phyloP scores from a whole-genome alignment of 176 grass and related monocot species.

The Juncus effusus region DNA sequence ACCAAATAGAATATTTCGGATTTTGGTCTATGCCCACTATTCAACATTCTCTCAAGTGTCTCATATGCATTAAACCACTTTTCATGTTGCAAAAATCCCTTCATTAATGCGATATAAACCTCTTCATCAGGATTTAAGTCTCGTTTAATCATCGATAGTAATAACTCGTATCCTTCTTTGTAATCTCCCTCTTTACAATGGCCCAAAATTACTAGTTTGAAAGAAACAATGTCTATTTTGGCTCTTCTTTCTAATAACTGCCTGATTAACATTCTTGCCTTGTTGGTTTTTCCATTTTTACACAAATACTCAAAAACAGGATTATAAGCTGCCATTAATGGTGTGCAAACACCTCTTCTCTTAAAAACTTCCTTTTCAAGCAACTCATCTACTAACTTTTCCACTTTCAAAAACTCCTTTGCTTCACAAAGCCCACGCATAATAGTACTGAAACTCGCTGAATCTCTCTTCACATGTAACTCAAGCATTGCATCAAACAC shows the following conservation, averaged over 20 bases:
- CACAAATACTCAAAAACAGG: slow-evolving; percentile 62
- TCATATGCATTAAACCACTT: slow-evolving; percentile 62
- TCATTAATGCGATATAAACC: slow-evolving; percentile 46
- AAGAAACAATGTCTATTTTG: slow-evolving; percentile 56
- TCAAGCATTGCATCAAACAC: slow-evolving; percentile 60
- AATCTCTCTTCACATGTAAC: slow-evolving; percentile 58
- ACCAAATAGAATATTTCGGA: slow-evolving; percentile 67
- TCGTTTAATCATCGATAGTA: slow-evolving; percentile 73
- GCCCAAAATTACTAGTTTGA: slow-evolving; percentile 77
- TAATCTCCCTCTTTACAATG: slow-evolving; percentile 66
- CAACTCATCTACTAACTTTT: slow-evolving; percentile 68
- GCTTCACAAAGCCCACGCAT: slow-evolving; percentile 47
- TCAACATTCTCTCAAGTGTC: slow-evolving; percentile 65
- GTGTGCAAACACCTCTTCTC: slow-evolving; percentile 41
- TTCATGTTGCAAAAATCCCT: slow-evolving; percentile 52
- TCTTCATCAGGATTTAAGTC: slow-evolving; percentile 70
- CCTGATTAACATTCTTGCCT: slow-evolving; percentile 58
- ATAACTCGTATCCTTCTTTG: slow-evolving; percentile 53
- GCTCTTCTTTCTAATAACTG: slow-evolving; percentile 55
- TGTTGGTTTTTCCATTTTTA: slow-evolving; percentile 56
- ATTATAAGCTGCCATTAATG: slow-evolving; percentile 70
- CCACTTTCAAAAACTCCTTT: slow-evolving; percentile 40
- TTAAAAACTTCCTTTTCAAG: slow-evolving; percentile 65
- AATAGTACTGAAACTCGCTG: slow-evolving; percentile 71
- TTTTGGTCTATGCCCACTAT: slow-evolving; percentile 64